Evolutionary conservation across 345 rosid genomes (phyloP).

Genomic region (Ceriops tagal): DNA sequence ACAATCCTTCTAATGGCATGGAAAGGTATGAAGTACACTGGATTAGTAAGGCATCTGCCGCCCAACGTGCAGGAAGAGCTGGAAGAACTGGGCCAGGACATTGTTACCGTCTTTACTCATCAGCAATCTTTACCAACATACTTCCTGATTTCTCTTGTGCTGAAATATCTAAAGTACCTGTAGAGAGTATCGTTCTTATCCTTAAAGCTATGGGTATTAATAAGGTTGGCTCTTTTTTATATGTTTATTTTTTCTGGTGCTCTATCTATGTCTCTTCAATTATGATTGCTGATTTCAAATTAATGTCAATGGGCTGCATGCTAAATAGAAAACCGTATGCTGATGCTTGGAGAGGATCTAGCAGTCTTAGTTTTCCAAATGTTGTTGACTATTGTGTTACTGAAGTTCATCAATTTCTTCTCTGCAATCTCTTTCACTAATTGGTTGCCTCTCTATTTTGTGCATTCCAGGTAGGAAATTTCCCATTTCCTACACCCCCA

Average conservation of each 20-base stretch:
- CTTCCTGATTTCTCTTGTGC: constrained; percentile 70
- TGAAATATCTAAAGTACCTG: constrained; percentile 80
- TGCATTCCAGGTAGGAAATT: constrained; percentile 61
- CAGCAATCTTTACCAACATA: constrained; percentile 69
- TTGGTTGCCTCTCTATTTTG: neutral
- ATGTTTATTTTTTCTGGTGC: neutral
- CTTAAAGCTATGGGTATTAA: constrained; percentile 82
- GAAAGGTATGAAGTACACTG: constrained; percentile 72
- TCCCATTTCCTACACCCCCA: constrained; percentile 95
- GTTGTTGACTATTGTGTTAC: neutral
- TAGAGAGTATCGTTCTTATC: constrained; percentile 77
- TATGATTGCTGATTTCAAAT: neutral
- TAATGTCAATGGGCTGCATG: neutral
- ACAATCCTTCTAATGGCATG: constrained; percentile 66
- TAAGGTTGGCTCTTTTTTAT: constrained; percentile 45
- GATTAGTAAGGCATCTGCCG: constrained; percentile 93
- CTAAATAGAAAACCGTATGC: neutral
- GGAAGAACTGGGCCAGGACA: constrained; percentile 98
- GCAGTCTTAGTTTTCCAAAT: too few species aligned
- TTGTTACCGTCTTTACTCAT: constrained; percentile 83
- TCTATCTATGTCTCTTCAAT: neutral
- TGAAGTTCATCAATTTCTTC: neutral
- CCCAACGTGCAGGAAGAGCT: constrained; percentile 95
- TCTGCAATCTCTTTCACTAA: neutral
- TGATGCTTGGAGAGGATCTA: neutral